Evolutionary conservation across 176 grass and related monocot species (phyloP).

Genomic region (Oryza glaberrima): DNA sequence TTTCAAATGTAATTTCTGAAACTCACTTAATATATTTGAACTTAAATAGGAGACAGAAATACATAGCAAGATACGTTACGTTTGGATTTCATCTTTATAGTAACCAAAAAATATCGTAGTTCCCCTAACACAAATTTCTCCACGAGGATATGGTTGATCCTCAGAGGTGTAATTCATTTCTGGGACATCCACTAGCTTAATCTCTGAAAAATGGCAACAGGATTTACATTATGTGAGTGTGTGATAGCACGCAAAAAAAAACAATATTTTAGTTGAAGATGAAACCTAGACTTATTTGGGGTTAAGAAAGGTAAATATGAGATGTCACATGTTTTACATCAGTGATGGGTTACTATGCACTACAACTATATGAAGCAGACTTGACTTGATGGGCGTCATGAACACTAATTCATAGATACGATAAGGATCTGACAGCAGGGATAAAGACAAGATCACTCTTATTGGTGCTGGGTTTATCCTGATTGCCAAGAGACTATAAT

Average conservation of each 20-base stretch:
- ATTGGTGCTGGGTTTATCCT: too few relatives aligned
- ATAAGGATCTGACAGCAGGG: too few relatives aligned
- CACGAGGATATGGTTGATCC: slow-evolving; percentile 87
- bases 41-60: not conserved
- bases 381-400: not conserved
- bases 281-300: not conserved
- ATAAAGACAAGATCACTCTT: too few relatives aligned
- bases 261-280: not conserved
- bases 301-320: not conserved
- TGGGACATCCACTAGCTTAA: slow-evolving; percentile 95
- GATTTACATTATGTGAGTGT: slow-evolving; percentile 19
- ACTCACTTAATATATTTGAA: slow-evolving; percentile 8
- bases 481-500: too few relatives aligned
- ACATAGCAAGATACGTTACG: slow-evolving; percentile 50
- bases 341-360: slow-evolving; percentile 6
- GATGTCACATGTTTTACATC: not conserved
- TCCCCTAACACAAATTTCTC: slow-evolving; percentile 96
- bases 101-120: slow-evolving; percentile 79
- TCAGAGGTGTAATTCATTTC: slow-evolving; percentile 98
- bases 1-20: slow-evolving; percentile 32
- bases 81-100: slow-evolving; percentile 90
- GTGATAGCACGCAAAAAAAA: slow-evolving; percentile 16
- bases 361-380: slow-evolving; percentile 3
- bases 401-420: too few relatives aligned
- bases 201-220: slow-evolving; percentile 58